These are phyloP conservation scores for Thinopyrum elongatum DNA, from an alignment of 176 grass and related monocot genomes.

Conservation along the genomic window DNA sequence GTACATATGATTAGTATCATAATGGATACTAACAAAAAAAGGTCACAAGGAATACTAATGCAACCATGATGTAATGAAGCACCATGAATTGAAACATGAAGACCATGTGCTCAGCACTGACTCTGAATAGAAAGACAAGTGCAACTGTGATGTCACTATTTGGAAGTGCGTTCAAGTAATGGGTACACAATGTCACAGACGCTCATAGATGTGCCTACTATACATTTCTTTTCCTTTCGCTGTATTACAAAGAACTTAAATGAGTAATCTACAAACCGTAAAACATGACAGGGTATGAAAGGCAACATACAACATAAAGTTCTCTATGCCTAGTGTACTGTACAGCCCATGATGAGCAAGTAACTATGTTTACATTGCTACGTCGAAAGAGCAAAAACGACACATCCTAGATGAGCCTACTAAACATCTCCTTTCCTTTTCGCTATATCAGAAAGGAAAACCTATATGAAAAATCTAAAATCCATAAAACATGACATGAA, in stretches of 20 bases:
- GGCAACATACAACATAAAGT: neutral
- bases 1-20: conserved; percentile 19
- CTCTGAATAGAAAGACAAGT: neutral
- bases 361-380: neutral
- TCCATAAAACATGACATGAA: conserved; percentile 8
- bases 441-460: neutral
- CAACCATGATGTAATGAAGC: conserved; percentile 8
- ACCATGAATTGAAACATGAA: conserved; percentile 2
- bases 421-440: neutral
- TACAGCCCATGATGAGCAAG: neutral
- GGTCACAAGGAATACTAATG: neutral
- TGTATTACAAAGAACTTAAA: no score
- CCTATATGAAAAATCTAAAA: neutral
- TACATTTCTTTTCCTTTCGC: no score
- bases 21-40: neutral
- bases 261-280: no score
- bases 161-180: neutral
- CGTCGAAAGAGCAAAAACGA: neutral
- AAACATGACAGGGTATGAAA: neutral
- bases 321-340: conserved; percentile 3
- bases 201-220: no score
- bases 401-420: neutral
- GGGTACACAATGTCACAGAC: neutral
- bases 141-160: neutral
- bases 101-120: neutral